Conservation (phyloP, 148 eudicot genomes). For the Chenopodium formosanum region DNA sequence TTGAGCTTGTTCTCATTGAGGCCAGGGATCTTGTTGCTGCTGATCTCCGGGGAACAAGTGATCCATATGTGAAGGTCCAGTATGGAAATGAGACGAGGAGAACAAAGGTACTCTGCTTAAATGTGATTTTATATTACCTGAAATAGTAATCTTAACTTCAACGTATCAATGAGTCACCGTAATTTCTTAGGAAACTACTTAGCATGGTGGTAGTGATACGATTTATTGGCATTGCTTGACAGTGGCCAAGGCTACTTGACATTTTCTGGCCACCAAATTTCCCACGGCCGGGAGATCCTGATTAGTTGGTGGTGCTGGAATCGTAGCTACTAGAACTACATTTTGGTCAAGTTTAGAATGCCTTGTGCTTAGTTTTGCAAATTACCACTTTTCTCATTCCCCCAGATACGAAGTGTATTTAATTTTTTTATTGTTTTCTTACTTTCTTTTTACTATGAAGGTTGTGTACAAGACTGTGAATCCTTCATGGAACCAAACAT, state of each 20-base stretch:
- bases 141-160: neutral
- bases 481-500: slow-evolving; percentile 88
- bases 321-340: neutral
- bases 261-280: neutral
- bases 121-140: neutral
- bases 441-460: slow-evolving; percentile 36
- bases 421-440: neutral
- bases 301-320: neutral
- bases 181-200: neutral
- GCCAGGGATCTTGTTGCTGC: slow-evolving; percentile 93
- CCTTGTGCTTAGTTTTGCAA: neutral
- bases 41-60: slow-evolving; percentile 94
- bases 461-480: slow-evolving; percentile 67
- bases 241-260: neutral
- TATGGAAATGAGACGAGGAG: slow-evolving; percentile 74
- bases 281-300: neutral
- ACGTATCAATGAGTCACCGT: neutral
- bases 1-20: slow-evolving; percentile 78
- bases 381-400: neutral
- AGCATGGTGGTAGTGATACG: neutral
- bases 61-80: slow-evolving; percentile 86
- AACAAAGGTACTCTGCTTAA: slow-evolving; percentile 55
- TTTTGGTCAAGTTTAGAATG: neutral
- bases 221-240: neutral
- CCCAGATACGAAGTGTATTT: neutral